Percentiles rank a stretch among this genome's conserved stretches.
Evolutionary conservation across 176 grass and related monocot species (phyloP).

Genomic region (Musa acuminata): DNA sequence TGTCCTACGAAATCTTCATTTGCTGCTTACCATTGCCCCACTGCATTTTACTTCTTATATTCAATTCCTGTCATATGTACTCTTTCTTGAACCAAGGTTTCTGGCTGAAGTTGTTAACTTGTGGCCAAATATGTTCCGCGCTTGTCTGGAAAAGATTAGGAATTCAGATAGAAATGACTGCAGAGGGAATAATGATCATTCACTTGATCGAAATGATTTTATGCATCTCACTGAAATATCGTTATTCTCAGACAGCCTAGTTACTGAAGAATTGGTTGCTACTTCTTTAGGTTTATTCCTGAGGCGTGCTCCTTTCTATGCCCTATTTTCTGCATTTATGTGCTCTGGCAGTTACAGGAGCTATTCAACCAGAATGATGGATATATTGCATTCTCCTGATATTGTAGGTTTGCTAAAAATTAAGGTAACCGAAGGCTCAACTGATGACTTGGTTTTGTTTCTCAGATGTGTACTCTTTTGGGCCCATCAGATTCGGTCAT

Average conservation of each 20-base stretch:
- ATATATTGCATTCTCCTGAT: conserved; percentile 28
- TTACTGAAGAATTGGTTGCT: conserved; percentile 36
- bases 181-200: neutral
- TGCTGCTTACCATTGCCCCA: conserved; percentile 47
- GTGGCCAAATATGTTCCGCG: conserved; percentile 51
- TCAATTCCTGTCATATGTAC: conserved; percentile 49
- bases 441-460: conserved; percentile 40
- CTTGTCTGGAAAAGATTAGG: conserved; percentile 33
- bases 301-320: conserved; percentile 54
- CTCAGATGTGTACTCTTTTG: conserved; percentile 74
- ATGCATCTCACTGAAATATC: neutral
- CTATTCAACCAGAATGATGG: conserved; percentile 22
- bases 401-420: conserved; percentile 46
- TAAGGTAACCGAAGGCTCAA: conserved; percentile 49
- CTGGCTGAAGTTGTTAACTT: conserved; percentile 46
- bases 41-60: conserved; percentile 47
- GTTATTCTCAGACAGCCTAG: conserved; percentile 13
- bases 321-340: conserved; percentile 55
- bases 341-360: conserved; percentile 26
- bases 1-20: conserved; percentile 48
- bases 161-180: conserved; percentile 23
- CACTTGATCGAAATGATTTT: neutral
- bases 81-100: conserved; percentile 73
- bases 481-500: conserved; percentile 47
- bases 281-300: conserved; percentile 51